Evolutionary conservation across 441 rosid genomes (phyloP).

Genomic region (Erodium moschatum): DNA sequence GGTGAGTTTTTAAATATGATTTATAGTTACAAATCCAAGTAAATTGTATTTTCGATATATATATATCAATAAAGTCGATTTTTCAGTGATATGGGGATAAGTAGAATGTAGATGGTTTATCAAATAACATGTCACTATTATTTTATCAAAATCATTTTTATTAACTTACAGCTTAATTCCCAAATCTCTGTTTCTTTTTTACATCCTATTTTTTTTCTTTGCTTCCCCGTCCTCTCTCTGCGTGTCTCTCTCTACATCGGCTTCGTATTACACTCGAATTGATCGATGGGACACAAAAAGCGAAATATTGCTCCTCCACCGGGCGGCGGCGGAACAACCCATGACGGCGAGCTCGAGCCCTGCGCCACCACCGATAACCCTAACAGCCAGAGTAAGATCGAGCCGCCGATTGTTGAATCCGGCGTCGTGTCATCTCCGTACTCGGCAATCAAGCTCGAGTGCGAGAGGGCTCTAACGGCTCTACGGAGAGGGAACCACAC

Average conservation of each 20-base stretch:
- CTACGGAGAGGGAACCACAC: conserved; percentile 73
- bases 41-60: no score
- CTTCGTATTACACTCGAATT: conserved; percentile 21
- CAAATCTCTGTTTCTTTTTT: no score
- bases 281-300: conserved; percentile 72
- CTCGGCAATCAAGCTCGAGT: conserved; percentile 56
- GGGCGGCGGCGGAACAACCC: conserved; percentile 19
- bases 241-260: conserved; percentile 9
- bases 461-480: conserved; percentile 71
- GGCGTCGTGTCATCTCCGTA: conserved; percentile 24
- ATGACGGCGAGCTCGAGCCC: conserved; percentile 23
- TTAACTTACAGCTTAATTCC: no score
- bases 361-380: neutral
- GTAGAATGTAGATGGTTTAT: no score
- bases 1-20: no score
- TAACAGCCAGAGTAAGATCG: conserved; percentile 20
- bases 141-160: no score
- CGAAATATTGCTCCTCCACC: conserved; percentile 38
- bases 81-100: no score
- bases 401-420: conserved; percentile 16
- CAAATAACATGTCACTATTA: no score
- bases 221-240: no score
- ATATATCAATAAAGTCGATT: no score
- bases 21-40: no score
- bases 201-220: no score